Conservation (phyloP, 225 moss, liverwort and hornwort species). For the Bryoerythrophyllum caledonicum region DNA sequence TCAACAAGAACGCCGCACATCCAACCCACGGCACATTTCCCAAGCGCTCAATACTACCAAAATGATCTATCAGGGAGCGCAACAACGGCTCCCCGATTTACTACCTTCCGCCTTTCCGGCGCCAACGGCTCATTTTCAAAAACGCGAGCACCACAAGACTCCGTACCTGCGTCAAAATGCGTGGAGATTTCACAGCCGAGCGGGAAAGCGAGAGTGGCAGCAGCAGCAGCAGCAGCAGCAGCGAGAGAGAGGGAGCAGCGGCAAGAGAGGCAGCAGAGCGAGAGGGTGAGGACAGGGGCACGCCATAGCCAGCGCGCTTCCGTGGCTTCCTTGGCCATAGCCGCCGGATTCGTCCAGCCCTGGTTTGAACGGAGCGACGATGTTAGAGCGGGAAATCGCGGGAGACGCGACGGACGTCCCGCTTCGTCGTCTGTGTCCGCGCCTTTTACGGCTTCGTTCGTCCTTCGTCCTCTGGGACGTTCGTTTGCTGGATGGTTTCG, state of each 20-base stretch:
- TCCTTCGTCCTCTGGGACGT: not conserved
- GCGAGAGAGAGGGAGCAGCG: constrained; percentile 5
- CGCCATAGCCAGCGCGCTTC: constrained; percentile 34
- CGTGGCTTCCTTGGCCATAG: constrained; percentile 31
- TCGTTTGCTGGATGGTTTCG: not conserved
- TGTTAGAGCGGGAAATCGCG: constrained; percentile 48
- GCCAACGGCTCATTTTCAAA: constrained; percentile 42
- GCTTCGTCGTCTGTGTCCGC: constrained; percentile 17
- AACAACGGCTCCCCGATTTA: not conserved
- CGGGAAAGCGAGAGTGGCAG: not conserved
- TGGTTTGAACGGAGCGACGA: constrained; percentile 41
- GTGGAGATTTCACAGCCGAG: not conserved
- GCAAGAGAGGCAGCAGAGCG: not conserved
- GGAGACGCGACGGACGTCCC: constrained; percentile 35
- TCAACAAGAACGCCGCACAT: not conserved
- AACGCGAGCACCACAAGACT: not conserved
- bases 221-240: too few species aligned
- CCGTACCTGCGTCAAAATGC: constrained; percentile 20
- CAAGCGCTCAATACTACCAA: not conserved
- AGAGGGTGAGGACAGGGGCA: constrained; percentile 5
- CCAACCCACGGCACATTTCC: constrained; percentile 4
- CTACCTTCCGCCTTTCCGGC: not conserved
- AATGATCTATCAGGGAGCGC: constrained; percentile 5
- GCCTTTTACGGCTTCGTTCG: constrained; percentile 6
- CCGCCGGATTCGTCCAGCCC: constrained; percentile 37